phyloP scores from a whole-genome alignment of 495 filamentous ascomycete genomes.

The Hyphodiscus hymeniophilus region DNA sequence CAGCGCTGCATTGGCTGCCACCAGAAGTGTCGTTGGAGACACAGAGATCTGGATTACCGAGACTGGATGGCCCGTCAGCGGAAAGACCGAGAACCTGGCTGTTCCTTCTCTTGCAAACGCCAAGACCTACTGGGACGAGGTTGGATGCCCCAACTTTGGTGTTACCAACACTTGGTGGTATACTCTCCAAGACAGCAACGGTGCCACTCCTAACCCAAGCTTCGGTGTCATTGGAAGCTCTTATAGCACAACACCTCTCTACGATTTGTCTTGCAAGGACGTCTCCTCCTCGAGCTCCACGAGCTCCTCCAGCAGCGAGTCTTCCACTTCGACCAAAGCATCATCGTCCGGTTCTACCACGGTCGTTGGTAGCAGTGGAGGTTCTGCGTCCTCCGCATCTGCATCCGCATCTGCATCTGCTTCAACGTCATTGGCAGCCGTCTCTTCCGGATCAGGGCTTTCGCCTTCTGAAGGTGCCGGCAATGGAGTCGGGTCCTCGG shows the following conservation, averaged over 20 bases:
- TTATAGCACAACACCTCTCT: constrained; percentile 47
- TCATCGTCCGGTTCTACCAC: constrained; percentile 12
- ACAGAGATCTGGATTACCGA: constrained; percentile 86
- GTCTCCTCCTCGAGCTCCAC: constrained; percentile 14
- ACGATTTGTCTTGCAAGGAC: constrained; percentile 49
- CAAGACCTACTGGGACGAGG: constrained; percentile 68
- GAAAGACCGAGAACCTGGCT: constrained; percentile 49
- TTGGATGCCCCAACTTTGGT: constrained; percentile 62
- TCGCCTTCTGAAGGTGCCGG: constrained; percentile 13
- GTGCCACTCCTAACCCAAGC: constrained; percentile 51
- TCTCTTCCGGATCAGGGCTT: constrained; percentile 7
- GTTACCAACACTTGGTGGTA: constrained; percentile 69
- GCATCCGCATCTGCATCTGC: constrained; percentile 7
- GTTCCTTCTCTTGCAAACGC: constrained; percentile 61
- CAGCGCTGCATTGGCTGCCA: constrained; percentile 49
- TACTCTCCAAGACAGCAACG: constrained; percentile 58
- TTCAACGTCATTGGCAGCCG: too few species aligned
- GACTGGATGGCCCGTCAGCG: constrained; percentile 78
- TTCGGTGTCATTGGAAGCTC: constrained; percentile 51
- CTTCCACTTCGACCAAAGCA: background rate
- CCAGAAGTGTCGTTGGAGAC: constrained; percentile 45
- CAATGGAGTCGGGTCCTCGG: constrained; percentile 4
- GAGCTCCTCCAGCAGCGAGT: background rate
- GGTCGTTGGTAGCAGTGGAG: constrained; percentile 4
- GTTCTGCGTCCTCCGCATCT: constrained; percentile 1